Base-by-base conservation (phyloP, 148 eudicot species). In the Camellia granthamiana region DNA sequence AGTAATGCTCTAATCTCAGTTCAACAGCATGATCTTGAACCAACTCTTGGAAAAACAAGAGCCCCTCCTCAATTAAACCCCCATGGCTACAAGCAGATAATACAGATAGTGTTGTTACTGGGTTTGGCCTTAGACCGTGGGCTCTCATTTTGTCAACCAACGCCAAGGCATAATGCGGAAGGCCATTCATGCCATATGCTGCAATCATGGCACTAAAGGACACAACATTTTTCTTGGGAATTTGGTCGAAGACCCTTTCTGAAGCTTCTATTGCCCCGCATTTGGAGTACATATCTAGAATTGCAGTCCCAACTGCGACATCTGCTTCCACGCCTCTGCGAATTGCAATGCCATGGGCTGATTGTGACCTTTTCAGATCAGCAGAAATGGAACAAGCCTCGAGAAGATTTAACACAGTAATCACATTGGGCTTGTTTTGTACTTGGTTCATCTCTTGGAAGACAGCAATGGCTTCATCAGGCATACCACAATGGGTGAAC, bases 21-120 rank as follows among this genome's bases (percentile, higher is more conserved):
- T 88, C 82, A 60, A 77, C 78, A 12, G 77, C 75, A 42, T 84
- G 55, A 61, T 88, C 86, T 54, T 79, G 67, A 64, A 90, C 72
- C 84, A 91, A 81, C 72, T 88, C 87, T 70, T 88, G 72, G 81
- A 93, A 90, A 73, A 91, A 83, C 9, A 77, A 80, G 16, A 90
- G 84, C 30, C 98, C 97, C 42, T 89, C 86, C 2, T 80, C 75
- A 51, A 95, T 81, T 75, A 95, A 74, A 18, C 97, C 95, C 5
- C 97, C 97, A 81, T 95, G 98, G 86, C 97, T 91, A 83, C 98
- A 93, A 7, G 98, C 92, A 65, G 97, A 89, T 69, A 95, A 83
- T 43, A 90, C 86, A 0, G 97, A 90, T 7, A 95, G 94, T 51
- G 85, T 84, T 41, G 94, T 91, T 15, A 95, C 84, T 52, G 85